A percentile compares a stretch with the other conserved stretches of the same genome.
These are phyloP conservation scores for Ustilago crameri DNA, from an alignment of 1,284 basidiomycete species.

Conservation along the genomic window DNA sequence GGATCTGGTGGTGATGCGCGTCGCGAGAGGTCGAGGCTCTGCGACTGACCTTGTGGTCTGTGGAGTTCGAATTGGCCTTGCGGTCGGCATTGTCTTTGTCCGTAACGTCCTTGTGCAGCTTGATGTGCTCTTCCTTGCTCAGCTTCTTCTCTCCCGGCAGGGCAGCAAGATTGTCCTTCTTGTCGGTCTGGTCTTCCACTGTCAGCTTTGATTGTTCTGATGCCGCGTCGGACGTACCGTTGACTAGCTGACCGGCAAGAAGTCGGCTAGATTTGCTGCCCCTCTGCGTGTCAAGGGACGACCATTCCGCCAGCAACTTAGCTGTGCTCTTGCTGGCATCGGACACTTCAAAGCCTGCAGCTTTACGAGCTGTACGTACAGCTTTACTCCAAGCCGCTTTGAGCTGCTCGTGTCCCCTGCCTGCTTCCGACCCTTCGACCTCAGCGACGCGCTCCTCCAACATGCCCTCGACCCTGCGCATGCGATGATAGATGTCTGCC, in stretches of 20 bases:
- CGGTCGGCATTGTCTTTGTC: conserved; percentile 34
- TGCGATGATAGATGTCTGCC: conserved; percentile 69
- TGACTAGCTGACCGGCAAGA: conserved; percentile 11
- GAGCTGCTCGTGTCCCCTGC: conserved; percentile 30
- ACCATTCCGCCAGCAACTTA: conserved; percentile 17
- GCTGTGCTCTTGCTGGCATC: conserved; percentile 9
- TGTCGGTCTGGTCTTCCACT: conserved; percentile 5
- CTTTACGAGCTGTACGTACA: conserved; percentile 17
- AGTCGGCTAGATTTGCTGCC: conserved; percentile 38
- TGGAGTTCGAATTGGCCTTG: conserved; percentile 8
- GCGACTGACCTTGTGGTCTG: conserved; percentile 5
- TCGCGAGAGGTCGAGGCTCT: conserved; percentile 17
- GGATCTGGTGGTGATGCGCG: conserved; percentile 35
- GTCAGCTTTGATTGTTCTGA: conserved; percentile 1
- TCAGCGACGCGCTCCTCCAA: conserved; percentile 58
- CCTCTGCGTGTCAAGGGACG: conserved; percentile 36
- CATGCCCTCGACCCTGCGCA: conserved; percentile 50
- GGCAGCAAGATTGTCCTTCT: neutral
- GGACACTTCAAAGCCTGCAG: conserved; percentile 13
- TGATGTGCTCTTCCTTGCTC: conserved; percentile 35
- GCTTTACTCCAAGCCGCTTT: conserved; percentile 45
- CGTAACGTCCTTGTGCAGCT: conserved; percentile 28
- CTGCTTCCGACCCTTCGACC: conserved; percentile 39
- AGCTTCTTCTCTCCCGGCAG: conserved; percentile 15
- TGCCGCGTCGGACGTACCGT: conserved; percentile 1